Evolutionary conservation across 2,329 filamentous ascomycete genomes (phyloP), one percentile per base, ranked within the genome.

Genomic region (Harringtonia lauricola): DNA sequence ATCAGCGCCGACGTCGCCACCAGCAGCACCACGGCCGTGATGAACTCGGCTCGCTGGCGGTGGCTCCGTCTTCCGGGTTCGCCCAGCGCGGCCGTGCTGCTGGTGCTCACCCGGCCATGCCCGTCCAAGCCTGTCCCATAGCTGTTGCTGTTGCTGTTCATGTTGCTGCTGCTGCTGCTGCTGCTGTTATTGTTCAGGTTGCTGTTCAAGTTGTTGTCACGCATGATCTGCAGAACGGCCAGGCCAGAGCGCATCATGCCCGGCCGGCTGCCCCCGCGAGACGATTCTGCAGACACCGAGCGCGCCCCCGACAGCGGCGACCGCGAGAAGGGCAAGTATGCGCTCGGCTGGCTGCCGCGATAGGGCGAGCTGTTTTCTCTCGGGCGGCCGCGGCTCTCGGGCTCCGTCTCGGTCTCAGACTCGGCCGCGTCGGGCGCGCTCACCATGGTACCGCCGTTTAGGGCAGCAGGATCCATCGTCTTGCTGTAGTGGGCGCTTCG

Each of bases 1-100:
- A 90, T 84, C 6, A 82, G 59, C 17, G 87, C 45, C 0, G 85
- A 89, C 21, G 81, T 72, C 18, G 80, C 60, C 19, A 88, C 62
- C 19, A 89, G 67, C n/a, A 82, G 79, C 14, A 71, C 61, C 15
- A 48, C 43, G 17, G 46, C 41, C 40, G 41, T 42, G 22, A 35
- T 9, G 28, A 48, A 46, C 39, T 48, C 47, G 39, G 60, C 64
- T n/a, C 68, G 68, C 3, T 74, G 74, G 24, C 79, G 60, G n/a
- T n/a, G n/a, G n/a, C n/a, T n/a, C n/a, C n/a, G n/a, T n/a, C n/a
- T n/a, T n/a, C 29, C 74, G 67, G 15, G 67, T 61, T 2, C 67
- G 64, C 9, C 70, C 64, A 0, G 21, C 14, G 13, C 22, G 31
- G 39, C 31, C 19, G 30, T 18, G 15, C n/a, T 19, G 21, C 3